Base-by-base conservation (phyloP, 805 yeast species). In the Candida silvatica region DNA sequence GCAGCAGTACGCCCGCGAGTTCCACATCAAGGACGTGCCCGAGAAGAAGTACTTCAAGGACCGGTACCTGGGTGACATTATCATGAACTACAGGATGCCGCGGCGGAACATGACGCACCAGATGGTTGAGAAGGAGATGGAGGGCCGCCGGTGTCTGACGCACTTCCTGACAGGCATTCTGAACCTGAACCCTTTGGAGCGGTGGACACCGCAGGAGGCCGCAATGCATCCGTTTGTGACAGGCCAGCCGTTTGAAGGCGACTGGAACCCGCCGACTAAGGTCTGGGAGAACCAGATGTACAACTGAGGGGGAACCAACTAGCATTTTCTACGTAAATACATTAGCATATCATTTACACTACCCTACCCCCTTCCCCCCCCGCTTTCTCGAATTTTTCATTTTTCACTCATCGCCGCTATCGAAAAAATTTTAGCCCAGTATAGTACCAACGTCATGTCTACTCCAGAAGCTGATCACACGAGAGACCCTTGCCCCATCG, bases 401-500 rank as follows among this genome's bases (percentile, higher is more conserved):
- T 12, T 22, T n/a, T n/a, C n/a, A n/a, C n/a, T 22, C 24, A 22
- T 22, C 24, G 24, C 7, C 11, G n/a, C n/a, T n/a, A n/a, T 22
- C 24, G 7, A 12, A 22, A 27, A 27, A 15, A 27, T 27, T 27
- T 14, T 27, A 7, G 6, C 18, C 5, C 11, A 27, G 24, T 22
- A 7, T 22, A 8, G n/a, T n/a, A n/a, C n/a, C n/a, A 31, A 15
- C 38, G 57, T 24, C 20, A 80, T 82, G 88, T 81, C 94, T 31
- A 51, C 59, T 27, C 52, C 59, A 35, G 59, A 55, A 46, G 95
- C 95, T 37, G 98, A 92, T 66, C 97, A 92, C 64, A 77, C 95
- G 29, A 84, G 97, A 76, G 99, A 92, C 60, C 99, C 99, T 50
- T 92, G 99, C 66, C 99, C 99, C 38, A 73, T 90, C 47, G 97